Conservation (phyloP, 2,329 filamentous ascomycete species). For the Aspergillus chevalieri region DNA sequence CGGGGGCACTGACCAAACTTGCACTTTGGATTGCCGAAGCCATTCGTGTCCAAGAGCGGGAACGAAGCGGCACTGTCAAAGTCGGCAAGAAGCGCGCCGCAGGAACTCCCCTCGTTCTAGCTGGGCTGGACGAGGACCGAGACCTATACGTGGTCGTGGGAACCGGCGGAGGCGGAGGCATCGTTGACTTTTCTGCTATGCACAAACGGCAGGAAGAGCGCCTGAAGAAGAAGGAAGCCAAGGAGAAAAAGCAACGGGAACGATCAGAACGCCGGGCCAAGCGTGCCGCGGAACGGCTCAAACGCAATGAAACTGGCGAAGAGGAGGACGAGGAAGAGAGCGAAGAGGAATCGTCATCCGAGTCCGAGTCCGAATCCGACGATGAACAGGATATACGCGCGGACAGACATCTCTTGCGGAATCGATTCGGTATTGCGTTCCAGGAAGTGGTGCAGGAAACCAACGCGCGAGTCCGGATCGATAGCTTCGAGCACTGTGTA, state of each 20-base stretch:
- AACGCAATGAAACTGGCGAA: conserved; percentile 50
- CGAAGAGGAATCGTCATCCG: conserved; percentile 18
- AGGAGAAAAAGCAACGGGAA: conserved; percentile 57
- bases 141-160: conserved; percentile 91
- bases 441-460: conserved; percentile 92
- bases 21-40: conserved; percentile 93
- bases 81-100: conserved; percentile 33
- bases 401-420: conserved; percentile 66
- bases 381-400: conserved; percentile 50
- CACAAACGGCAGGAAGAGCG: conserved; percentile 61
- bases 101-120: conserved; percentile 82
- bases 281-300: conserved; percentile 47
- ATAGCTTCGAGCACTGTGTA: conserved; percentile 95
- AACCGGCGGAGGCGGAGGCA: conserved; percentile 77
- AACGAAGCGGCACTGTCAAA: conserved; percentile 64
- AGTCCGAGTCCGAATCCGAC: conserved; percentile 49
- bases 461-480: conserved; percentile 79
- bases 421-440: conserved; percentile 90
- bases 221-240: conserved; percentile 57
- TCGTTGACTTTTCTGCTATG: conserved; percentile 59
- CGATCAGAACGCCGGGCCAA: conserved; percentile 58
- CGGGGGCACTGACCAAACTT: conserved; percentile 85
- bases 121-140: conserved; percentile 77
- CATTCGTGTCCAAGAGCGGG: conserved; percentile 79
- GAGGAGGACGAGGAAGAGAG: conserved; percentile 61